phyloP scores from a whole-genome alignment of 176 grass and related monocot genomes.

The Tillandsia leiboldiana region DNA sequence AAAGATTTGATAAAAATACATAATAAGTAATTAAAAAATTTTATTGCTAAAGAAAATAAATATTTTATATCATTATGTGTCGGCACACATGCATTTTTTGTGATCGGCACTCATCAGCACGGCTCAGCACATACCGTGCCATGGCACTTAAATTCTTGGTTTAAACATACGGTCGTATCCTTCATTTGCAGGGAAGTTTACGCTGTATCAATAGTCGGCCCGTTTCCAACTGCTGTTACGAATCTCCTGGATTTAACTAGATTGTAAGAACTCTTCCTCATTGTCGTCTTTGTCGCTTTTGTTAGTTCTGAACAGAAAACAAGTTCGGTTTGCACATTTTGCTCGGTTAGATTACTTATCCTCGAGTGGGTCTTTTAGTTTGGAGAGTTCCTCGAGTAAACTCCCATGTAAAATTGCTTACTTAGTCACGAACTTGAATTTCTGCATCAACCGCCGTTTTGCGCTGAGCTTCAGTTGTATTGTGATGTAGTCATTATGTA shows the following conservation, averaged over 20 bases:
- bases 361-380: not conserved
- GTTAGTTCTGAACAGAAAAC: not conserved
- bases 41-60: too few relatives aligned
- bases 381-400: not conserved
- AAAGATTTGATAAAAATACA: too few relatives aligned
- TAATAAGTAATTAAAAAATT: too few relatives aligned
- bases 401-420: not conserved
- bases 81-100: too few relatives aligned
- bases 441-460: not conserved
- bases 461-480: not conserved
- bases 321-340: not conserved
- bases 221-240: slow-evolving; percentile 90
- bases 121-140: too few relatives aligned
- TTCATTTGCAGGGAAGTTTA: slow-evolving; percentile 89
- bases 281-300: slow-evolving; percentile 4
- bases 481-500: not conserved
- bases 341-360: not conserved
- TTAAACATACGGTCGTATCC: not conserved
- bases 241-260: slow-evolving; percentile 90
- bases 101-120: too few relatives aligned
- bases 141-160: too few relatives aligned
- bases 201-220: slow-evolving; percentile 91
- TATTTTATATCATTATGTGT: too few relatives aligned
- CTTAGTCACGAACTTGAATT: not conserved
- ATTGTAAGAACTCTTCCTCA: slow-evolving; percentile 51